These are phyloP conservation scores for Zasmidium angulare DNA, from an alignment of 2,329 filamentous ascomycete genomes.

Conservation along the genomic window DNA sequence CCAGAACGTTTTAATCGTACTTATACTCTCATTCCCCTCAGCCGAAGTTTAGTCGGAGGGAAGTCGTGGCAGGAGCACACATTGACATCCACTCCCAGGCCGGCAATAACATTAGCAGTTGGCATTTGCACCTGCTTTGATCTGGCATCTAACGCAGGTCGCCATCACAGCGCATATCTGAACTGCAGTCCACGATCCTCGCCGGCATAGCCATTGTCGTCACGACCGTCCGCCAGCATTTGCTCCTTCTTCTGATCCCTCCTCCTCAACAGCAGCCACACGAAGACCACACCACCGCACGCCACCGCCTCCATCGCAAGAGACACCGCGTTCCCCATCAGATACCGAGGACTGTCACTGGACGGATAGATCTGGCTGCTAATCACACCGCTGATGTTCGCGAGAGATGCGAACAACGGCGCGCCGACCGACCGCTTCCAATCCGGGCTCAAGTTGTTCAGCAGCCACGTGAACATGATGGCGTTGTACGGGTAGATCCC, in stretches of 20 bases:
- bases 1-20: neutral
- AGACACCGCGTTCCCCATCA: constrained; percentile 3
- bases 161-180: constrained; percentile 2
- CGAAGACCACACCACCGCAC: neutral
- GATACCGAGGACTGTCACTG: constrained; percentile 2
- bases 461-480: constrained; percentile 5
- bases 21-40: neutral
- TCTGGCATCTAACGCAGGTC: neutral
- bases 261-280: neutral
- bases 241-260: constrained; percentile 6
- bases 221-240: constrained; percentile 3
- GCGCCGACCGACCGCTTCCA: constrained; percentile 7
- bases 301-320: constrained; percentile 6
- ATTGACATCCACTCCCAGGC: no score
- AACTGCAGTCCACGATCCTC: constrained; percentile 7
- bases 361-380: constrained; percentile 8
- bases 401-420: constrained; percentile 2
- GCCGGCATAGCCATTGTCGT: constrained; percentile 4
- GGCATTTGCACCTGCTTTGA: no score
- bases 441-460: constrained; percentile 6
- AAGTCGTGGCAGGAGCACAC: no score
- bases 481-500: constrained; percentile 11
- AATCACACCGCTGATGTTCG: constrained; percentile 1
- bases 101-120: no score
- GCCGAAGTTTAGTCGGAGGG: neutral